Conservation (phyloP, 2,329 filamentous ascomycete species). For the Cytospora paraplurivora region DNA sequence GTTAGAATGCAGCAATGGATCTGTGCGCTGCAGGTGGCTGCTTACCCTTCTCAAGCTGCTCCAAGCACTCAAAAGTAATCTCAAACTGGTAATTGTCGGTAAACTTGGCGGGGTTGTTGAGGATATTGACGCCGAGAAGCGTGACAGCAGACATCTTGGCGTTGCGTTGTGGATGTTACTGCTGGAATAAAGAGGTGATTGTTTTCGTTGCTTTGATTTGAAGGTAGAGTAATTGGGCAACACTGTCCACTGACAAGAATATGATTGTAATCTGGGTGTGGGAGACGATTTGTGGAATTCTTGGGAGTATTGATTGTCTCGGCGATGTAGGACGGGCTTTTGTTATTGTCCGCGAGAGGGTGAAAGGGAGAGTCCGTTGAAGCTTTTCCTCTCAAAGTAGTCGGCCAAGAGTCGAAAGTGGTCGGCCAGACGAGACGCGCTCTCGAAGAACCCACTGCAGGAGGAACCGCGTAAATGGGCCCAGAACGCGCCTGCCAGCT, state of each 20-base stretch:
- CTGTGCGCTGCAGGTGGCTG: background rate
- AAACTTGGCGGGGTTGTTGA: constrained; percentile 97
- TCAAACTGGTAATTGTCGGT: constrained; percentile 93
- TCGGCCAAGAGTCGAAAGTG: constrained; percentile 15
- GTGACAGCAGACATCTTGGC: constrained; percentile 87
- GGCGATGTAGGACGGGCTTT: background rate
- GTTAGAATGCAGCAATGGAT: constrained; percentile 3
- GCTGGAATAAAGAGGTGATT: background rate
- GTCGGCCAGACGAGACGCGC: constrained; percentile 22
- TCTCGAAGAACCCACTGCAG: background rate
- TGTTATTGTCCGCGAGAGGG: background rate
- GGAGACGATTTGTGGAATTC: background rate
- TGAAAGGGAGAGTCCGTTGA: background rate
- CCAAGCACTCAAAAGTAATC: constrained; percentile 97
- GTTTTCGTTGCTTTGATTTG: background rate
- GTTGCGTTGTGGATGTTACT: background rate
- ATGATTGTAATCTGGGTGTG: background rate
- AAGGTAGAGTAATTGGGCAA: background rate
- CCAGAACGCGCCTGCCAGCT: constrained; percentile 5
- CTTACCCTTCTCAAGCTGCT: constrained; percentile 87
- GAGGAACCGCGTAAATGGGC: constrained; percentile 15
- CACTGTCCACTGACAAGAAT: background rate
- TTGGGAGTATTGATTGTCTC: constrained; percentile 4
- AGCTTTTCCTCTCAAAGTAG: background rate
- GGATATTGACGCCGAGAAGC: constrained; percentile 89